Percentiles rank a stretch among this genome's conserved stretches.
Conservation (phyloP, 129 eudicot species). For the Deinandra increscens region DNA sequence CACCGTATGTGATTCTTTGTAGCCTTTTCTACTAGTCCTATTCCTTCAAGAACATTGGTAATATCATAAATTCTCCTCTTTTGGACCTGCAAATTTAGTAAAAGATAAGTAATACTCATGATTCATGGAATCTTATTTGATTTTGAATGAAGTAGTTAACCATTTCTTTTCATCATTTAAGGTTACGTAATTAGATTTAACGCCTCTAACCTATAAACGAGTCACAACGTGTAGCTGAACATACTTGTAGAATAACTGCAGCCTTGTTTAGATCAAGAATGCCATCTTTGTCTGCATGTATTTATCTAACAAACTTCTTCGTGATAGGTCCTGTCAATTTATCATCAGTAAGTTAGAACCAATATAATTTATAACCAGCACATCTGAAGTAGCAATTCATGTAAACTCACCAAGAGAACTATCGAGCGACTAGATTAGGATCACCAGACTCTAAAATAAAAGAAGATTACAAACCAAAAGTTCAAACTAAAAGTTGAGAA, state of each 20-base stretch:
- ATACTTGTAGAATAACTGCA: slow-evolving; percentile 60
- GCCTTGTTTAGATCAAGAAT: slow-evolving; percentile 63
- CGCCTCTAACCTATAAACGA: not conserved
- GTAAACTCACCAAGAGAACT: slow-evolving; percentile 66
- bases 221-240: slow-evolving; percentile 13
- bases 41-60: slow-evolving; percentile 85
- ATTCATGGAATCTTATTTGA: not conserved
- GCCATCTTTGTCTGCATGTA: slow-evolving; percentile 58
- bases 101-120: not conserved
- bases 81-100: slow-evolving; percentile 49
- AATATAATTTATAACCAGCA: slow-evolving; percentile 5
- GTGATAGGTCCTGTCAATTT: slow-evolving; percentile 60
- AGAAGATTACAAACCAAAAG: not conserved
- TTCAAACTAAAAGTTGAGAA: not conserved
- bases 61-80: slow-evolving; percentile 87
- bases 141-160: not conserved
- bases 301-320: slow-evolving; percentile 62
- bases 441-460: slow-evolving; percentile 47
- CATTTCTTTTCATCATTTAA: not conserved
- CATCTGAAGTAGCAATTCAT: slow-evolving; percentile 1
- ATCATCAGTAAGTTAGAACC: slow-evolving; percentile 1
- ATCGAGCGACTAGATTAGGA: slow-evolving; percentile 49
- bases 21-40: slow-evolving; percentile 71
- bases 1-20: slow-evolving; percentile 67
- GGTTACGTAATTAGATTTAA: not conserved